Conservation (phyloP, 2,329 filamentous ascomycete species). For the Anisogramma anomala region DNA sequence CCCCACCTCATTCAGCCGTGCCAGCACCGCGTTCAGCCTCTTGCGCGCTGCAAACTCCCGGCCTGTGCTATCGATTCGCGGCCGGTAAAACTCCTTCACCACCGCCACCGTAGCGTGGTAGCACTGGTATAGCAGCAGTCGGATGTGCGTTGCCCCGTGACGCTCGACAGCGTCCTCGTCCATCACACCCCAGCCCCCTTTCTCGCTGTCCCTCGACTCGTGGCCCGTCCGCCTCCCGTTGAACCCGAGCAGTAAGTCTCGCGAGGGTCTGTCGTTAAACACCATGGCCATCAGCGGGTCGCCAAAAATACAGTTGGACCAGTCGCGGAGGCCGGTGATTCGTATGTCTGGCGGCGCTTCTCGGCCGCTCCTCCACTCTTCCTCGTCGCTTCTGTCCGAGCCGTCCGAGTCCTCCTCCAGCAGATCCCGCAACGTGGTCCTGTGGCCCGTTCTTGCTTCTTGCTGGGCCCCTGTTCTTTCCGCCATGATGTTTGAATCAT, state of each 20-base stretch:
- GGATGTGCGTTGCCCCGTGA: slow-evolving; percentile 29
- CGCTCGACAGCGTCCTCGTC: slow-evolving; percentile 29
- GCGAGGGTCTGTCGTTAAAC: slow-evolving; percentile 34
- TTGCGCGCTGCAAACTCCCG: slow-evolving; percentile 43
- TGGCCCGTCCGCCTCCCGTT: slow-evolving; percentile 16
- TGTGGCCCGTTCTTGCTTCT: background rate
- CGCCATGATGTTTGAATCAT: slow-evolving; percentile 40
- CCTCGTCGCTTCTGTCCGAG: slow-evolving; percentile 4
- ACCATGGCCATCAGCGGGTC: slow-evolving; percentile 43
- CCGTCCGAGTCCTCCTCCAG: slow-evolving; percentile 10
- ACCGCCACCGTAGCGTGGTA: slow-evolving; percentile 43
- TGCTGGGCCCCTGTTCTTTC: slow-evolving; percentile 2
- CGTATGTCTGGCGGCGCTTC: slow-evolving; percentile 17
- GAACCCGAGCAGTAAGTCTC: slow-evolving; percentile 38
- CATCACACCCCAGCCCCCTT: background rate
- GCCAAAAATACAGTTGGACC: slow-evolving; percentile 48
- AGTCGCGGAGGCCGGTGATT: slow-evolving; percentile 43
- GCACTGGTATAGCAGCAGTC: slow-evolving; percentile 45
- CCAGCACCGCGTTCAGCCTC: slow-evolving; percentile 36
- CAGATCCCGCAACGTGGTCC: background rate
- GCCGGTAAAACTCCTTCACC: slow-evolving; percentile 44
- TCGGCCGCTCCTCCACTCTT: background rate
- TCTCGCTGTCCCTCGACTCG: slow-evolving; percentile 13
- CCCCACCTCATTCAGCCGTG: slow-evolving; percentile 32
- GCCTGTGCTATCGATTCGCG: slow-evolving; percentile 33